Evolutionary conservation across 2,329 filamentous ascomycete species (phyloP), one percentile per base, ranked within the genome.

Genomic region (Hansfordia pulvinata): DNA sequence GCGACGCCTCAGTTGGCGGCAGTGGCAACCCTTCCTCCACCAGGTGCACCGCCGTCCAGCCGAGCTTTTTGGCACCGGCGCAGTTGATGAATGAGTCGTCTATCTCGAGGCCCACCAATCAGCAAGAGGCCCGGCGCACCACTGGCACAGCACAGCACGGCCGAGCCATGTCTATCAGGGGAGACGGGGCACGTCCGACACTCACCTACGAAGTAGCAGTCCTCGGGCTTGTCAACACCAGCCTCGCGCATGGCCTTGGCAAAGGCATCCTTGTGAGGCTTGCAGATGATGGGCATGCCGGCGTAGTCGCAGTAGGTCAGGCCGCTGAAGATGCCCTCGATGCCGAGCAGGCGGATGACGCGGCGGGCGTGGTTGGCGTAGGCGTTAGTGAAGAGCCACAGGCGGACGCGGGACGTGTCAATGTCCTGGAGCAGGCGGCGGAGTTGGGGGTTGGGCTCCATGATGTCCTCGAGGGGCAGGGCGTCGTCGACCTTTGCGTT

Each of bases 381-480:
- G 13, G 92, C 90, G 46, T 98, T 98, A 2, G 92, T 98, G 43
- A 98, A 78, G 2, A 98, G 71, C 90, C 92, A 98, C 17, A 85
- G 60, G 36, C 74, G 84, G 36, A 94, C 81, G 49, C 92, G 92
- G 43, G 60, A 69, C 32, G 54, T 76, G 53, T 98, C 86, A 28
- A 98, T 75, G 37, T 86, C 80, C 49, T 78, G 62, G 5, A 98
- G 71, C 23, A 98, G 54, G 43, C 68, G 62, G 26, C 83, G 76
- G 21, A 96, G 62, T 42, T 75, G 62, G 1, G 75, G 67, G 41
- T 92, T 73, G 0, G 84, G 82, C 45, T 76, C 76, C 47, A 98
- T 78, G 44, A 96, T 71, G 11, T 69, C 62, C 44, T 94, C 83
- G 4, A 98, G 66, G 0, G 90, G 86, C 13, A 98, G 58, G 3